phyloP scores from a whole-genome alignment of 805 yeast species.

The Yamadazyma takamatsuzukensis region DNA sequence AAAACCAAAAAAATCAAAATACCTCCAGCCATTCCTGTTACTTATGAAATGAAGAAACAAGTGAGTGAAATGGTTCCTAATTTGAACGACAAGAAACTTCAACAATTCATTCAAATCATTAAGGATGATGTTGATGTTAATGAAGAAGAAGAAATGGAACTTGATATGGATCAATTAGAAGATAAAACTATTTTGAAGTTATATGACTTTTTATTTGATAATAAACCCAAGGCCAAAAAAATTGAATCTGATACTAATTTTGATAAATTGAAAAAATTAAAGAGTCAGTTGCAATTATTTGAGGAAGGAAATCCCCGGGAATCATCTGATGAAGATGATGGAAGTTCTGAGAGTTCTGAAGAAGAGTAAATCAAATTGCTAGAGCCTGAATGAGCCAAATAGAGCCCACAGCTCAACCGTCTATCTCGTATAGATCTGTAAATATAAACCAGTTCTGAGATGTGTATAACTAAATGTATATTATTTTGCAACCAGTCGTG shows the following conservation, averaged over 20 bases:
- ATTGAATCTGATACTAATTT: constrained; percentile 31
- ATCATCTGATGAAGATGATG: constrained; percentile 47
- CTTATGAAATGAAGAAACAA: constrained; percentile 95
- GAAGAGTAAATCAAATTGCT: constrained; percentile 62
- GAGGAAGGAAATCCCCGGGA: constrained; percentile 26
- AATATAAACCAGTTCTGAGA: no score
- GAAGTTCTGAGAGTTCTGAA: constrained; percentile 58
- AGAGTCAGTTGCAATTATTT: constrained; percentile 45
- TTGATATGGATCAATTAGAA: constrained; percentile 91
- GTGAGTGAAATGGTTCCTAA: constrained; percentile 81
- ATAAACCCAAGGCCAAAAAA: constrained; percentile 34
- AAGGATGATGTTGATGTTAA: constrained; percentile 56
- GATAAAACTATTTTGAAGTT: constrained; percentile 77
- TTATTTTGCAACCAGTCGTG: no score
- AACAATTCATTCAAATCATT: constrained; percentile 79
- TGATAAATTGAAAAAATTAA: constrained; percentile 63
- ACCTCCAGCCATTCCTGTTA: constrained; percentile 45
- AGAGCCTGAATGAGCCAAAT: no score
- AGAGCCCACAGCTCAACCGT: no score
- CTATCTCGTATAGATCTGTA: no score
- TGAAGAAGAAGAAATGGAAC: constrained; percentile 88
- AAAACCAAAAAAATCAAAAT: constrained; percentile 16
- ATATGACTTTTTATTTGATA: constrained; percentile 69
- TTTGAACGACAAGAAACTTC: constrained; percentile 73
- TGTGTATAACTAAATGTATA: no score